Percentiles rank a stretch among this genome's conserved stretches.
Conservation (phyloP, 228 moss, liverwort and hornwort species). For the Sphagnum fallax region DNA sequence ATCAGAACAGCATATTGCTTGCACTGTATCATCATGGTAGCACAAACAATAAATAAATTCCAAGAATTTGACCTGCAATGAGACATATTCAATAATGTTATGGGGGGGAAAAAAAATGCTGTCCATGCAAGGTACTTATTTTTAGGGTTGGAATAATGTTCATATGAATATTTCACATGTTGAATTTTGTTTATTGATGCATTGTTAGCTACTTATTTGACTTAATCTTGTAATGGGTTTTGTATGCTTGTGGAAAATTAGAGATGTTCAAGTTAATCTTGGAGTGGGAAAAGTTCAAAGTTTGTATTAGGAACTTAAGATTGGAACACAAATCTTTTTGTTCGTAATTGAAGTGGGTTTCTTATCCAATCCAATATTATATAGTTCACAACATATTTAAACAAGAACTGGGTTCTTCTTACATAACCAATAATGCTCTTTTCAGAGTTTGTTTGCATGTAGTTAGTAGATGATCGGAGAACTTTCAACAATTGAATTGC, state of each 20-base stretch:
- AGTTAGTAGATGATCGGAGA: slow-evolving; percentile 55
- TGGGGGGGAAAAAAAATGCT: background rate
- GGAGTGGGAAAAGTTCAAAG: no score
- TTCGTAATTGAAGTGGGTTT: no score
- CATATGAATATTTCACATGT: no score
- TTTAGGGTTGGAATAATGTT: background rate
- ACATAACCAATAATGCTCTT: slow-evolving; percentile 47
- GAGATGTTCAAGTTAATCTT: no score
- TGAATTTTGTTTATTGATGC: no score
- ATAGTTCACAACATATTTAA: no score
- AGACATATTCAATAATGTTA: background rate
- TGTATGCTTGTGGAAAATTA: no score
- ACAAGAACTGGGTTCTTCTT: background rate
- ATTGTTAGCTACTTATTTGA: no score
- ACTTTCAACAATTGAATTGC: slow-evolving; percentile 52
- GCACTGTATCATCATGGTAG: slow-evolving; percentile 54
- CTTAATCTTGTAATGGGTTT: no score
- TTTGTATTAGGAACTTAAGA: no score
- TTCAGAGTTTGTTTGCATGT: slow-evolving; percentile 54
- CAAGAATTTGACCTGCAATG: slow-evolving; percentile 58
- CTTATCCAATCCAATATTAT: no score
- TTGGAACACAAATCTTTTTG: no score
- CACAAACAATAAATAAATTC: slow-evolving; percentile 52
- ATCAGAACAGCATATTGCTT: slow-evolving; percentile 53
- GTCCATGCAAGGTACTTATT: background rate